Percentiles rank a stretch among this genome's conserved stretches.
Evolutionary conservation across 1,284 basidiomycete species (phyloP).

Genomic region (Trametes sp.): DNA sequence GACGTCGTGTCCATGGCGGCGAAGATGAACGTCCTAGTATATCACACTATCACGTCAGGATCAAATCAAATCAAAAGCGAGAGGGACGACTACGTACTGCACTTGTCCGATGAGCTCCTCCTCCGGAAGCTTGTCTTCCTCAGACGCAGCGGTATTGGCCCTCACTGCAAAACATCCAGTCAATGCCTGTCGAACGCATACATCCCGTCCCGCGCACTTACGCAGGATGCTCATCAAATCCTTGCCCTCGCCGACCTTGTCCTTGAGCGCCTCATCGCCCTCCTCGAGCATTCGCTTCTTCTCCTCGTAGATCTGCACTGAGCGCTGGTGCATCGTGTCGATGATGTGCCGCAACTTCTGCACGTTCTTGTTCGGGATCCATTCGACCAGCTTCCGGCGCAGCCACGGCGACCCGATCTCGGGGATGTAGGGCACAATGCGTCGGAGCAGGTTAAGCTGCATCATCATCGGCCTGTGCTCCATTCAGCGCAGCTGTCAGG

Average conservation of each 20-base stretch:
- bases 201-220: constrained; percentile 19
- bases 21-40: constrained; percentile 22
- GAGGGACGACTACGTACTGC: constrained; percentile 23
- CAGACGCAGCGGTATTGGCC: constrained; percentile 32
- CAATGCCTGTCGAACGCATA: background rate
- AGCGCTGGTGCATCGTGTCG: constrained; percentile 30
- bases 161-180: constrained; percentile 24
- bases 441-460: background rate
- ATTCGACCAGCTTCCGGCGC: constrained; percentile 17
- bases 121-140: constrained; percentile 35
- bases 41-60: background rate
- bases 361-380: constrained; percentile 31
- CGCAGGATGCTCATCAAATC: constrained; percentile 41
- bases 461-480: background rate
- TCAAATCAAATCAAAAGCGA: background rate
- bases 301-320: constrained; percentile 30
- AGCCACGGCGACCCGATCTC: background rate
- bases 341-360: constrained; percentile 27
- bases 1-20: constrained; percentile 32
- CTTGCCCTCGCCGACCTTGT: constrained; percentile 37
- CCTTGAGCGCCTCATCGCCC: constrained; percentile 37
- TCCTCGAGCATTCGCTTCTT: constrained; percentile 35
- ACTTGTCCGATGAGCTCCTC: constrained; percentile 37
- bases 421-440: background rate
- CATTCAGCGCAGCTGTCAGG: too few relatives aligned